Conservation (phyloP, 2,329 filamentous ascomycete genomes). For the Stemphylium beticola region DNA sequence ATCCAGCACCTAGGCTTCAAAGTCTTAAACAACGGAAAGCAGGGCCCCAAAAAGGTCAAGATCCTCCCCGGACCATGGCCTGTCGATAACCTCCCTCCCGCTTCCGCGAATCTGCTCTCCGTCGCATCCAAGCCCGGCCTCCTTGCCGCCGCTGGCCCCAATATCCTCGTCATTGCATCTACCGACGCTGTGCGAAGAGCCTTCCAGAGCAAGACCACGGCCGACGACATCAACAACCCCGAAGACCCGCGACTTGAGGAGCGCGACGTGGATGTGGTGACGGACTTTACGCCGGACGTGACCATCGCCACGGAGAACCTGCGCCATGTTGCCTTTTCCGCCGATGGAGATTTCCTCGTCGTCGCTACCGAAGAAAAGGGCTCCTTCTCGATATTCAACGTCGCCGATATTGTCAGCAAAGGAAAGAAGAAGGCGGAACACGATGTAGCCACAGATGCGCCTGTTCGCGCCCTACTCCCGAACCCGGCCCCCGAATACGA, state of each 20-base stretch:
- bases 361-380: constrained; percentile 82
- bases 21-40: constrained; percentile 60
- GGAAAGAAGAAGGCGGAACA: constrained; percentile 69
- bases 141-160: constrained; percentile 84
- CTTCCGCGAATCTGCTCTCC: constrained; percentile 82
- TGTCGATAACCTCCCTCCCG: constrained; percentile 68
- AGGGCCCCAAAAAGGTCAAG: constrained; percentile 81
- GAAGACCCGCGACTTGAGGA: constrained; percentile 13
- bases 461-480: constrained; percentile 75
- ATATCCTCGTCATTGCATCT: constrained; percentile 75
- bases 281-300: constrained; percentile 74
- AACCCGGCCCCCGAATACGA: constrained; percentile 79
- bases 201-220: constrained; percentile 61
- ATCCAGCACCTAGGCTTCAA: constrained; percentile 76
- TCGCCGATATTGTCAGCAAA: constrained; percentile 70
- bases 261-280: constrained; percentile 67
- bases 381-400: constrained; percentile 78
- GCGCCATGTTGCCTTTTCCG: constrained; percentile 87
- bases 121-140: constrained; percentile 81
- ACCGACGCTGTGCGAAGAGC: constrained; percentile 80
- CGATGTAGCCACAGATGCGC: constrained; percentile 76
- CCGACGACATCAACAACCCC: constrained; percentile 10
- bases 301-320: constrained; percentile 76
- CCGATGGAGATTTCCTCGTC: constrained; percentile 85
- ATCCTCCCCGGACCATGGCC: constrained; percentile 81